Base-by-base conservation (phyloP, 345 rosid species). In the Eucalyptus polybractea region DNA sequence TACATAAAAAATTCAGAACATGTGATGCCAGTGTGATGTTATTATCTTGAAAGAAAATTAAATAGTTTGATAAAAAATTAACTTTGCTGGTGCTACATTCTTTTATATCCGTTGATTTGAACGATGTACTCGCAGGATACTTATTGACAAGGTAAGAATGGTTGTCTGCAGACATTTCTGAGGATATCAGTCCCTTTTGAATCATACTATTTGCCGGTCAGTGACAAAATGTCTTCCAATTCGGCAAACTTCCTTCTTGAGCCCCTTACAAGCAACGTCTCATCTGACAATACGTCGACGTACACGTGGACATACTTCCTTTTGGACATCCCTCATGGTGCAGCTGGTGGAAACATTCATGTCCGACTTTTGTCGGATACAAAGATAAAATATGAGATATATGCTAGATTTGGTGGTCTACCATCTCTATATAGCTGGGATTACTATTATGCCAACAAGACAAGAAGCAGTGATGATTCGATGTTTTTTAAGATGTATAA, bases 281-380 rank as follows among this genome's bases (percentile, higher is more conserved):
- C 98, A 60, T 86, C 90, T 89, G 94, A 93, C 81, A 92, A 92
- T 93, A 89, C 91, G 72, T 96, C 98, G 99, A 97, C 98, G 76
- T 96, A 96, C 90, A 89, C 91, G 62, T 97, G 99, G 99, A 97
- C 98, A 76, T 97, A 96, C 90, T 96, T 97, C 93, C 88, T 94
- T 65, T 87, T 95, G 92, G 93, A 95, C 91, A 87, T 98, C 86
- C 99, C 99, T 90, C 93, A 44, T 16, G 99, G 99, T 88, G 98
- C 98, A 88, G 97, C 97, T 91, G 99, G 99, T 91, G 98, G 97
- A 91, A 97, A 95, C 89, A 93, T 98, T 86, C 99, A 97, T 80
- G 91, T 95, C 86, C 95, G 92, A 31, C 91, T 97, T 85, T 91
- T 91, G 29, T 95, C 99, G 49, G 95, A 93, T 87, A 80, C 92